Conservation (phyloP, 1,284 basidiomycete species). For the Meira miltonrushii region DNA sequence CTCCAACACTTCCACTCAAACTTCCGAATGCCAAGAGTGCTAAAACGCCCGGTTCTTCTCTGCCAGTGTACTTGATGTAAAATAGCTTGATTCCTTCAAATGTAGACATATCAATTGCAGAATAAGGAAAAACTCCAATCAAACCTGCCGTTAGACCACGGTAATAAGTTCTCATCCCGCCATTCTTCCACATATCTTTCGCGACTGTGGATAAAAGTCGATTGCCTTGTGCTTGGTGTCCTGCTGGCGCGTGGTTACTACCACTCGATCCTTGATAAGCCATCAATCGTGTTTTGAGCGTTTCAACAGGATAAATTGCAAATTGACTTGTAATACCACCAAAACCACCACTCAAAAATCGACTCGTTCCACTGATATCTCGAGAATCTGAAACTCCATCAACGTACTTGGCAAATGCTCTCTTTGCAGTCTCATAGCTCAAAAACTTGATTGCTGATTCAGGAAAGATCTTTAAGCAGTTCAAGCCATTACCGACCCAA, state of each 20-base stretch:
- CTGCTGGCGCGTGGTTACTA: neutral
- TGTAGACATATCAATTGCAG: conserved; percentile 54
- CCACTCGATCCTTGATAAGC: conserved; percentile 61
- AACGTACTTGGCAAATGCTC: conserved; percentile 83
- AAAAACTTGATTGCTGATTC: conserved; percentile 97
- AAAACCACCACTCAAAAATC: conserved; percentile 91
- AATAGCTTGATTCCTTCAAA: conserved; percentile 55
- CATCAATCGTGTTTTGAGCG: conserved; percentile 58
- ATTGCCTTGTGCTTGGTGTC: conserved; percentile 57
- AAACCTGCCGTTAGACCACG: conserved; percentile 69
- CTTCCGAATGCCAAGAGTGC: conserved; percentile 54
- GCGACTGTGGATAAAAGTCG: conserved; percentile 62
- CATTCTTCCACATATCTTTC: conserved; percentile 68
- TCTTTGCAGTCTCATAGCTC: conserved; percentile 91
- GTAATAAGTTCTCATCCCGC: conserved; percentile 79
- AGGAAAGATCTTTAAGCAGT: conserved; percentile 86
- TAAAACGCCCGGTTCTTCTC: conserved; percentile 54
- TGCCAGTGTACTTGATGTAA: conserved; percentile 53
- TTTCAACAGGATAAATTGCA: conserved; percentile 52
- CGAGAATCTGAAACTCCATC: conserved; percentile 83
- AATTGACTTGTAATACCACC: conserved; percentile 93
- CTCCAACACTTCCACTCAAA: conserved; percentile 53
- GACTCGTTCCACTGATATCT: conserved; percentile 81
- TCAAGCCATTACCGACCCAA: conserved; percentile 70
- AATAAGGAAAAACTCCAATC: conserved; percentile 55